Evolutionary conservation across 1,284 basidiomycete genomes (phyloP).

Genomic region (Marasmius tenuissimus): DNA sequence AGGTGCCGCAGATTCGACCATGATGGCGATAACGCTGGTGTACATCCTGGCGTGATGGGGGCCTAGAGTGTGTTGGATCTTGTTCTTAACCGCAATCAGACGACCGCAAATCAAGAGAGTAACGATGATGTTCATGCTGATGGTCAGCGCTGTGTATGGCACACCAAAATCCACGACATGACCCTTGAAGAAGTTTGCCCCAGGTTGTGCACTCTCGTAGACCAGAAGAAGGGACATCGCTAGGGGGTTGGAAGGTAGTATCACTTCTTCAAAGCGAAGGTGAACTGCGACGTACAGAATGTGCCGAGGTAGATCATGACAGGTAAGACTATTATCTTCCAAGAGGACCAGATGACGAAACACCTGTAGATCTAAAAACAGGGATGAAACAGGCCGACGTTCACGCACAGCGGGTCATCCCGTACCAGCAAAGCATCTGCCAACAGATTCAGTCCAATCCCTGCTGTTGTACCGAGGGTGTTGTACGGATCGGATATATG

Average conservation of each 20-base stretch:
- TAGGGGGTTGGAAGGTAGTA: neutral
- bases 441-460: slow-evolving; percentile 24
- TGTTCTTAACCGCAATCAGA: slow-evolving; percentile 19
- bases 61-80: slow-evolving; percentile 5
- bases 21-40: slow-evolving; percentile 22
- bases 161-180: slow-evolving; percentile 22
- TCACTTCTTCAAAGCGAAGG: neutral
- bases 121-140: slow-evolving; percentile 25
- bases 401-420: neutral
- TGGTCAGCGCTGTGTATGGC: slow-evolving; percentile 24
- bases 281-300: slow-evolving; percentile 19
- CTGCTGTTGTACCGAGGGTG: slow-evolving; percentile 24
- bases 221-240: slow-evolving; percentile 25
- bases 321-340: slow-evolving; percentile 20
- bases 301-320: slow-evolving; percentile 24
- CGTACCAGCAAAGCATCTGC: slow-evolving; percentile 27
- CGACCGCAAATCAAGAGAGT: slow-evolving; percentile 24
- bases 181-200: slow-evolving; percentile 22
- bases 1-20: slow-evolving; percentile 26
- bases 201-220: slow-evolving; percentile 22
- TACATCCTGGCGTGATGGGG: slow-evolving; percentile 22
- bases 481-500: slow-evolving; percentile 25
- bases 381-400: neutral
- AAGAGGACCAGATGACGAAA: slow-evolving; percentile 27
- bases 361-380: slow-evolving; percentile 25